Percentiles rank a stretch among this genome's conserved stretches.
phyloP scores from a whole-genome alignment of 345 rosid genomes.

The Euphorbia pulcherrima region DNA sequence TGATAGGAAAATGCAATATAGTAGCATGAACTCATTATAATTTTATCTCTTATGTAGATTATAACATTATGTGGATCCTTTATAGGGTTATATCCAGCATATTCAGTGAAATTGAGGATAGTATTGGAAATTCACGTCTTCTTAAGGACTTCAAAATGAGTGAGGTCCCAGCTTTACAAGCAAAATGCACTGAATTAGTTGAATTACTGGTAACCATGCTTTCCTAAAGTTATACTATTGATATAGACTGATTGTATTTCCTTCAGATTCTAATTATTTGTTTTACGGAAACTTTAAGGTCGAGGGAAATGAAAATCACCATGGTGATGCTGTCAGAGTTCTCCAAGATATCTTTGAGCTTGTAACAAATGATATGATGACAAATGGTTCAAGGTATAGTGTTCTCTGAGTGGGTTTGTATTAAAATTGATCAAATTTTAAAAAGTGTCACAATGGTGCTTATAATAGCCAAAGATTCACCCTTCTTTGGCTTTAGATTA shows the following conservation, averaged over 20 bases:
- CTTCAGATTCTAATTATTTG: background rate
- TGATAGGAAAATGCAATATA: background rate
- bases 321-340: slow-evolving; percentile 57
- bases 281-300: slow-evolving; percentile 34
- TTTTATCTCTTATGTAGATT: slow-evolving; percentile 16
- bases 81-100: slow-evolving; percentile 58
- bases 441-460: no score
- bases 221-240: slow-evolving; percentile 13
- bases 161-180: slow-evolving; percentile 60
- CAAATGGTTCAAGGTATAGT: slow-evolving; percentile 60
- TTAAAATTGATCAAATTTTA: background rate
- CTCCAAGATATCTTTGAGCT: slow-evolving; percentile 94
- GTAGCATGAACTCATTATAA: background rate
- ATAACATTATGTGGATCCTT: slow-evolving; percentile 13
- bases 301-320: slow-evolving; percentile 56
- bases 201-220: slow-evolving; percentile 69
- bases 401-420: slow-evolving; percentile 15
- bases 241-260: background rate
- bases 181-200: slow-evolving; percentile 58
- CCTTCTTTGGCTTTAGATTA: no score
- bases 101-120: slow-evolving; percentile 64
- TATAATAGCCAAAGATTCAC: no score
- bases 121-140: slow-evolving; percentile 59
- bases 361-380: slow-evolving; percentile 81
- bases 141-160: slow-evolving; percentile 70